These are phyloP conservation scores for Pythium aphanidermatum DNA, from an alignment of 352 stramenopile species.

Conservation along the genomic window DNA sequence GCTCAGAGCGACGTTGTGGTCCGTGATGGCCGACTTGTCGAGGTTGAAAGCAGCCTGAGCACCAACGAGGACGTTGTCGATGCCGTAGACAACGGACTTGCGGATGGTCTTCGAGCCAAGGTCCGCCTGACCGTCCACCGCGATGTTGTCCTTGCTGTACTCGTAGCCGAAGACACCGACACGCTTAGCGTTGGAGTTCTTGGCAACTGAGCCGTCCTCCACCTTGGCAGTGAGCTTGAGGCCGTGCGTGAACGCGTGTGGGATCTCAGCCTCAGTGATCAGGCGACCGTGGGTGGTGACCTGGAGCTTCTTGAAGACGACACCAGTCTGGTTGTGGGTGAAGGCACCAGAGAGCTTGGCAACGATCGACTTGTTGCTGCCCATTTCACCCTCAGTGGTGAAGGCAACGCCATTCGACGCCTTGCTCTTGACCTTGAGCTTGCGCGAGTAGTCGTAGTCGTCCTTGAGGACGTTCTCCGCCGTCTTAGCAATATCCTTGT, in stretches of 20 bases:
- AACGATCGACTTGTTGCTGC: conserved; percentile 83
- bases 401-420: conserved; percentile 79
- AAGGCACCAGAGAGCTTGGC: conserved; percentile 77
- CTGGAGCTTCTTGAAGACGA: conserved; percentile 87
- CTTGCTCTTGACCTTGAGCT: conserved; percentile 90
- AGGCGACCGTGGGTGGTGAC: conserved; percentile 76
- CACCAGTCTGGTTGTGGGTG: conserved; percentile 46
- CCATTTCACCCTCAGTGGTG: conserved; percentile 82
- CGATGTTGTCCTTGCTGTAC: conserved; percentile 60
- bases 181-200: conserved; percentile 72
- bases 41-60: conserved; percentile 67
- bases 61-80: conserved; percentile 75
- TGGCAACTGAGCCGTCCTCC: conserved; percentile 73
- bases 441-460: conserved; percentile 88
- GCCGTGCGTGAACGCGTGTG: conserved; percentile 70
- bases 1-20: conserved; percentile 80
- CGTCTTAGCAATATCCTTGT: conserved; percentile 86
- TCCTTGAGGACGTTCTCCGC: conserved; percentile 80
- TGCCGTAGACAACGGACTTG: conserved; percentile 65
- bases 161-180: conserved; percentile 72
- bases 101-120: conserved; percentile 46
- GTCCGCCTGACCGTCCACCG: conserved; percentile 56
- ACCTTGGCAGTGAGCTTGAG: conserved; percentile 83
- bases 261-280: conserved; percentile 69
- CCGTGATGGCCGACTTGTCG: conserved; percentile 76